A percentile compares a stretch with the other conserved stretches of the same genome.
Conservation (phyloP, 2,329 filamentous ascomycete species). For the Curvularia verruculosa region DNA sequence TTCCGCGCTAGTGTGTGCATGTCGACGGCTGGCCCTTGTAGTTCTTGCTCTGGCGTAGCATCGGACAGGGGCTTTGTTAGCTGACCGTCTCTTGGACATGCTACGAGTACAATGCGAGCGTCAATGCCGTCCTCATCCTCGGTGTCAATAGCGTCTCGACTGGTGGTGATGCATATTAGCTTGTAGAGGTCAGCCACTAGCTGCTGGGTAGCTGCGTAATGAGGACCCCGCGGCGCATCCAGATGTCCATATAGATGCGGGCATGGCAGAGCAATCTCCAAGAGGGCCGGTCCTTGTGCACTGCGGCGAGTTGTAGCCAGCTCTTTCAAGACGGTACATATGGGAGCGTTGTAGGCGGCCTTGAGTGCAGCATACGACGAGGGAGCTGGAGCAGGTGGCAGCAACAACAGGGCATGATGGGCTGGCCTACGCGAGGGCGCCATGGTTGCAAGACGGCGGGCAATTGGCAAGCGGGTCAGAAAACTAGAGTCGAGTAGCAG, state of each 20-base stretch:
- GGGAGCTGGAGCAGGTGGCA: constrained; percentile 53
- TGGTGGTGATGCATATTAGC: constrained; percentile 74
- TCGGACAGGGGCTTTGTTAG: constrained; percentile 27
- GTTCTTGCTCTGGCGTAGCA: constrained; percentile 37
- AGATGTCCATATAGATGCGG: constrained; percentile 64
- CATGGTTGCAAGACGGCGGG: constrained; percentile 37
- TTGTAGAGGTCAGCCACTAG: constrained; percentile 79
- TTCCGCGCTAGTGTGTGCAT: constrained; percentile 55
- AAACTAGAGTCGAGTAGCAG: not conserved
- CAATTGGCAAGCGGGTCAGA: constrained; percentile 4
- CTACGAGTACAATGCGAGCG: constrained; percentile 73
- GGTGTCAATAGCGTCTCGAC: constrained; percentile 66
- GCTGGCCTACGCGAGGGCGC: constrained; percentile 27
- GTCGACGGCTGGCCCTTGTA: constrained; percentile 58
- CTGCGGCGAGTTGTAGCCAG: constrained; percentile 42
- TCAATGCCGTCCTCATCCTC: constrained; percentile 75
- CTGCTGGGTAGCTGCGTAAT: constrained; percentile 73
- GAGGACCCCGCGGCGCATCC: constrained; percentile 58
- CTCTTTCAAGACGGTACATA: constrained; percentile 52
- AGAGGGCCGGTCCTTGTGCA: constrained; percentile 46
- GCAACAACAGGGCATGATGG: constrained; percentile 49
- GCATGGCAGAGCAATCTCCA: constrained; percentile 68
- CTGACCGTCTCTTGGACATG: constrained; percentile 57
- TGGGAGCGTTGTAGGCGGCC: constrained; percentile 51
- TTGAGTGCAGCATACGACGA: constrained; percentile 51